Percentiles rank a stretch among this genome's conserved stretches.
Evolutionary conservation across 2,329 filamentous ascomycete genomes (phyloP).

Genomic region (Coleophoma crateriformis): DNA sequence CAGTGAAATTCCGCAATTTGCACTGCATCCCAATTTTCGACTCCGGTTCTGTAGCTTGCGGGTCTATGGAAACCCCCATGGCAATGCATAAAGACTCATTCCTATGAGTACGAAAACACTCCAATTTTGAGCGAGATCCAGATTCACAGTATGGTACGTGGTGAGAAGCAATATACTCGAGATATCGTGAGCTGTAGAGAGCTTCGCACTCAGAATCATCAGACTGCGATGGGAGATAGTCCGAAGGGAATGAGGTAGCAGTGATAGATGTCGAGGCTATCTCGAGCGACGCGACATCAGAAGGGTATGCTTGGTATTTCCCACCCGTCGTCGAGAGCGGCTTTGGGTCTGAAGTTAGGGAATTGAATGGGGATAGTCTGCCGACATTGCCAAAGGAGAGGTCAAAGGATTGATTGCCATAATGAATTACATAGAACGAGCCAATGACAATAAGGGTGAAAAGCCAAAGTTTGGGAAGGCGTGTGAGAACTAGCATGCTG

Average conservation of each 20-base stretch:
- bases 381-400: too few relatives aligned
- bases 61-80: constrained; percentile 7
- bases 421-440: too few relatives aligned
- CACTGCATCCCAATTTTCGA: constrained; percentile 9
- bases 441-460: too few relatives aligned
- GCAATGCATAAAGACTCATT: constrained; percentile 12
- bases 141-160: constrained; percentile 8
- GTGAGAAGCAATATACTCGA: constrained; percentile 5
- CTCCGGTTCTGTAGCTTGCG: background rate
- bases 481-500: too few relatives aligned
- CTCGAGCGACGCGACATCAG: background rate
- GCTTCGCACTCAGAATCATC: constrained; percentile 5
- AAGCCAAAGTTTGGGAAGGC: too few relatives aligned
- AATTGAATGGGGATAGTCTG: background rate
- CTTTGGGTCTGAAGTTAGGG: background rate
- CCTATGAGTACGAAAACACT: constrained; percentile 8
- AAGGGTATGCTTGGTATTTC: background rate
- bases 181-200: constrained; percentile 6
- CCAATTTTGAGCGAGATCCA: constrained; percentile 3
- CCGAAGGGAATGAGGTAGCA: constrained; percentile 1
- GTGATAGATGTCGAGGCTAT: background rate
- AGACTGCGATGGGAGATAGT: background rate
- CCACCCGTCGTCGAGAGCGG: too few relatives aligned
- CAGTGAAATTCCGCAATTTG: constrained; percentile 9
- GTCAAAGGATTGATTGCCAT: too few relatives aligned